Percentiles rank a stretch among this genome's conserved stretches.
Evolutionary conservation across 805 yeast genomes (phyloP).

Genomic region (Candida odintsovae): DNA sequence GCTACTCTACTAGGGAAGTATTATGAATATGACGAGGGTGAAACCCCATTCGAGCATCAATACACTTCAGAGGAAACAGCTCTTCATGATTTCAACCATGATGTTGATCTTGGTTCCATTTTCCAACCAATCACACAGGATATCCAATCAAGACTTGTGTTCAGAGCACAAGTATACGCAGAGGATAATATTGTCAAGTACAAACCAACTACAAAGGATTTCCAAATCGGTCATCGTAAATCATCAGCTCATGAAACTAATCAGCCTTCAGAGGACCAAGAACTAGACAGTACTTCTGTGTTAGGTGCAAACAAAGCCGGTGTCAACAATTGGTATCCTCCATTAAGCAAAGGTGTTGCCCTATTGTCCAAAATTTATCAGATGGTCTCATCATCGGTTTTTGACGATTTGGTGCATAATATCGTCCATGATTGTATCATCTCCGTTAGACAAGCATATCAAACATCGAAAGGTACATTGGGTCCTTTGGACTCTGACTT

Average conservation of each 20-base stretch:
- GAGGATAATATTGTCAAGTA: conserved; percentile 65
- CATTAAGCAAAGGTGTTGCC: conserved; percentile 61
- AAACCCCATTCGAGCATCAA: conserved; percentile 27
- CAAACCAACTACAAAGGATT: conserved; percentile 62
- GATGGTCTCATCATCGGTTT: conserved; percentile 67
- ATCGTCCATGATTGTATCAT: conserved; percentile 72
- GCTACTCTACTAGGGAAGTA: conserved; percentile 64
- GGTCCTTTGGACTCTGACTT: conserved; percentile 57
- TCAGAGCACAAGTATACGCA: conserved; percentile 68
- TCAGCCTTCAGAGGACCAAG: conserved; percentile 4
- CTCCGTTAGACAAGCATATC: conserved; percentile 52
- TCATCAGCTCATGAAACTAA: conserved; percentile 1
- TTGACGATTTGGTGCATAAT: conserved; percentile 85
- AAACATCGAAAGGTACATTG: conserved; percentile 36
- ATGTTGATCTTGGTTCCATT: conserved; percentile 47
- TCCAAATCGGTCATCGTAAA: conserved; percentile 48
- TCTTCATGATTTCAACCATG: conserved; percentile 17
- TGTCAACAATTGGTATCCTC: conserved; percentile 55
- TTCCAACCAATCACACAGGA: conserved; percentile 71
- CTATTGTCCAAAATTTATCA: conserved; percentile 76
- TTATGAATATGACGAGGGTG: conserved; percentile 59
- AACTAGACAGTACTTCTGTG: background rate
- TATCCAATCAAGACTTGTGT: conserved; percentile 73
- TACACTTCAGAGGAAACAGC: conserved; percentile 18
- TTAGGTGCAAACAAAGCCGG: conserved; percentile 1